Evolutionary conservation across 176 grass and related monocot species (phyloP).

Genomic region (Aegilops bicornis): DNA sequence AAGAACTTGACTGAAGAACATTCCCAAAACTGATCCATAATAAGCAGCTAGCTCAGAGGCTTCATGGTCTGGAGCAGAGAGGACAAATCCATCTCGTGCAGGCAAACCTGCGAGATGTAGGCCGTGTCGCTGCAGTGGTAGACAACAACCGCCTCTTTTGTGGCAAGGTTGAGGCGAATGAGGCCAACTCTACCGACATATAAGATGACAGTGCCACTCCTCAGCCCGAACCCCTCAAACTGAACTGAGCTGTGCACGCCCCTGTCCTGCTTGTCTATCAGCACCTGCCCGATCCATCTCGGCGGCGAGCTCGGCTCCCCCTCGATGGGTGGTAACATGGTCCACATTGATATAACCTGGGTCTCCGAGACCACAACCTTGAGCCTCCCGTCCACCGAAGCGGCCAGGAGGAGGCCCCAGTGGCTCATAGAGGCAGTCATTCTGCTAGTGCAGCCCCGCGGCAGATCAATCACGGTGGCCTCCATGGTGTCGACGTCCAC

Average conservation of each 20-base stretch:
- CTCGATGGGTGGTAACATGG: background rate
- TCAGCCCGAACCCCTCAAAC: background rate
- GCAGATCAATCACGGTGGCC: background rate
- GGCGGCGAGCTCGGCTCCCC: background rate
- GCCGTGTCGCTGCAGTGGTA: background rate
- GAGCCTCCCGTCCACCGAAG: background rate
- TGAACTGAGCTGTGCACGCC: conserved; percentile 14
- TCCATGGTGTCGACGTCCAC: background rate
- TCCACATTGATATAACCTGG: conserved; percentile 5
- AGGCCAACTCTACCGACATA: background rate
- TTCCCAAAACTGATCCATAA: background rate
- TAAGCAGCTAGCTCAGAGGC: background rate
- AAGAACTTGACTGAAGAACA: background rate
- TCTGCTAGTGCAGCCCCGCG: background rate
- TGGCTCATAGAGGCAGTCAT: background rate
- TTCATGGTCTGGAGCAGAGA: conserved; percentile 11
- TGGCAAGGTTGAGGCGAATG: background rate
- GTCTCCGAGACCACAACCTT: background rate
- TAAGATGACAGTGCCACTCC: background rate
- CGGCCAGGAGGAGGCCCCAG: background rate
- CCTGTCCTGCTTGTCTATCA: conserved; percentile 13
- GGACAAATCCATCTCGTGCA: conserved; percentile 1
- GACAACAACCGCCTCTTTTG: background rate
- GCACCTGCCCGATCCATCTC: background rate
- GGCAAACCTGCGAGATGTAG: conserved; percentile 5